These are phyloP conservation scores for Avena insularis DNA, from an alignment of 176 grass and related monocot genomes.

Conservation along the genomic window DNA sequence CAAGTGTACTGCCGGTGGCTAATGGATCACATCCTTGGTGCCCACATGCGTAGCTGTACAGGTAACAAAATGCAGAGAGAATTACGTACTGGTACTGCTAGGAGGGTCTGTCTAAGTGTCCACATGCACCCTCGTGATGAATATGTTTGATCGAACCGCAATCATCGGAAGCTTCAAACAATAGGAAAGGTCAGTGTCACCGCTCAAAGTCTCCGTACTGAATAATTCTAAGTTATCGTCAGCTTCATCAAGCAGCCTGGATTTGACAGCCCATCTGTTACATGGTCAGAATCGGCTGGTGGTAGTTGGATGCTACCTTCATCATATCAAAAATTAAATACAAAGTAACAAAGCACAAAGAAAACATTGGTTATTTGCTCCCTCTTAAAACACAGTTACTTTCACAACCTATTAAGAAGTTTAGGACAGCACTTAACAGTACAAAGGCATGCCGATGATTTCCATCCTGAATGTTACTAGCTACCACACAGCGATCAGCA, in stretches of 20 bases:
- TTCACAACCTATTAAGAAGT: not conserved
- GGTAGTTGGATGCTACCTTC: constrained; percentile 46
- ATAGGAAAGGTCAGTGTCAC: constrained; percentile 43
- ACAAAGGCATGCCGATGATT: not conserved
- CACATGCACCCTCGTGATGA: constrained; percentile 49
- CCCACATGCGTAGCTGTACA: not conserved
- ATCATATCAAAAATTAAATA: not conserved
- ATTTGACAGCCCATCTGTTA: constrained; percentile 45
- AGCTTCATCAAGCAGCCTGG: constrained; percentile 30
- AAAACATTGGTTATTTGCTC: not conserved
- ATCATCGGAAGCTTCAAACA: constrained; percentile 57
- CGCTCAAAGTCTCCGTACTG: constrained; percentile 33
- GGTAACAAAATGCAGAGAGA: not conserved
- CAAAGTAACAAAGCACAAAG: not conserved
- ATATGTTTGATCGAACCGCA: constrained; percentile 51
- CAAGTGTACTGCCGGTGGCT: not conserved
- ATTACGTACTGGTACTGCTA: not conserved
- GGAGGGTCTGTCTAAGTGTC: not conserved
- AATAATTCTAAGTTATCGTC: constrained; percentile 11
- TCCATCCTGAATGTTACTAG: constrained; percentile 1
- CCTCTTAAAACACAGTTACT: not conserved
- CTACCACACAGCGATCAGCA: not conserved
- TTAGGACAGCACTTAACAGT: not conserved
- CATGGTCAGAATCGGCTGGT: constrained; percentile 37
- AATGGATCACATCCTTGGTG: constrained; percentile 34